phyloP scores from a whole-genome alignment of 495 filamentous ascomycete genomes.

The Penicillium lagena region DNA sequence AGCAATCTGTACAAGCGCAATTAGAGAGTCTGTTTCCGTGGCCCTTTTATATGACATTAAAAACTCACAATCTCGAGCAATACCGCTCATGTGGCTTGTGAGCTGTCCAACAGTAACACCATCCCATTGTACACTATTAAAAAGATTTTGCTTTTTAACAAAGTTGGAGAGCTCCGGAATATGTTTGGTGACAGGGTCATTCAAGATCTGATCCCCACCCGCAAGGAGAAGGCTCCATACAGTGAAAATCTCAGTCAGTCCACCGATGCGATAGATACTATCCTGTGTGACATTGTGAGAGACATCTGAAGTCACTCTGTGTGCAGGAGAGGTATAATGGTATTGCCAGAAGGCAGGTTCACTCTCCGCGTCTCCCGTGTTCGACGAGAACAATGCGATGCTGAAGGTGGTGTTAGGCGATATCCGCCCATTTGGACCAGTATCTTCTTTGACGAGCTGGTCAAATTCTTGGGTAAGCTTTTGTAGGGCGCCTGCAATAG shows the following conservation, averaged over 20 bases:
- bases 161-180: constrained; percentile 41
- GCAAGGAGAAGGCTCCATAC: constrained; percentile 38
- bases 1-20: constrained; percentile 1
- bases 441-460: constrained; percentile 1
- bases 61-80: constrained; percentile 31
- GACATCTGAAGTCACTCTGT: constrained; percentile 19
- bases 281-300: constrained; percentile 22
- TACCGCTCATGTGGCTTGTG: constrained; percentile 30
- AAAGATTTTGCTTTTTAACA: constrained; percentile 2
- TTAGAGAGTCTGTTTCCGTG: not conserved
- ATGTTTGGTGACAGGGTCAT: constrained; percentile 40
- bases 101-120: constrained; percentile 39
- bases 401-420: constrained; percentile 35
- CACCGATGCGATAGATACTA: constrained; percentile 40
- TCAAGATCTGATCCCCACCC: constrained; percentile 36
- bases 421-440: constrained; percentile 6
- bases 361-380: constrained; percentile 15
- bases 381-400: constrained; percentile 44
- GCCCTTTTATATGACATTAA: constrained; percentile 2
- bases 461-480: constrained; percentile 9
- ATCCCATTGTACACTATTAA: constrained; percentile 27
- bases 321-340: constrained; percentile 38
- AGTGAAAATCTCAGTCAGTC: constrained; percentile 39
- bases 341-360: constrained; percentile 33
- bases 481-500: constrained; percentile 1